Base-by-base conservation (phyloP, 257 asterid genomes). In the Capsicum baccatum region DNA sequence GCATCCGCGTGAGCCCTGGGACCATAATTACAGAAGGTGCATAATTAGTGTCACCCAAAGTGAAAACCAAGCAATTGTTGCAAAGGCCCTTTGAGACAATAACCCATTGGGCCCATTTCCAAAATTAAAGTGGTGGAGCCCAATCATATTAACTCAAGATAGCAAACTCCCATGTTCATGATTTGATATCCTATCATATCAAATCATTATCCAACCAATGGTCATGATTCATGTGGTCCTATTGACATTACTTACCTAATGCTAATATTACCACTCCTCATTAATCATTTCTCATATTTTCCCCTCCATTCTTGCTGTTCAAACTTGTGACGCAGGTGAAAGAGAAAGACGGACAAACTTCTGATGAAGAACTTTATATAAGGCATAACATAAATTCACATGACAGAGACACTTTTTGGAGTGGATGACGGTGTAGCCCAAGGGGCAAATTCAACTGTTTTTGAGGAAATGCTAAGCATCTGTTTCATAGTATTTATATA, bases 21-120 rank as follows among this genome's bases (percentile, higher is more conserved):
- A 69, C 50, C 62, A 50, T 19, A 74, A 74, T 50, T 48, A 9
- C 26, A 74, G 60, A n/a, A 44, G 48, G 39, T 3, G 9, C 15
- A 76, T 54, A 52, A 76, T 76, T 26, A 76, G 26, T 76, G 81
- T 26, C 50, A 3, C 63, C 81, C 64, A 76, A 50, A 76, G 81
- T 54, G 81, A 52, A 76, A 52, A 54, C 81, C 81, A 54, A 26
- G 50, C 81, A 76, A 76, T 55, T 52, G 63, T 26, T 52, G 26
- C 26, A 52, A 26, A 7, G 64, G 50, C 42, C 50, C 48, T 26
- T 26, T 44, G 13, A 78, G 3, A 78, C n/a, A 78, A 78, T 14
- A 33, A 26, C 81, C 64, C 48, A 76, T 39, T 68, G 78, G 74
- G 17, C 54, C 54, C 21, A 14, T 68, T 37, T 39, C 39, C 78